phyloP scores from a whole-genome alignment of 208 protist genomes.

The Wallacemonas rigidus region DNA sequence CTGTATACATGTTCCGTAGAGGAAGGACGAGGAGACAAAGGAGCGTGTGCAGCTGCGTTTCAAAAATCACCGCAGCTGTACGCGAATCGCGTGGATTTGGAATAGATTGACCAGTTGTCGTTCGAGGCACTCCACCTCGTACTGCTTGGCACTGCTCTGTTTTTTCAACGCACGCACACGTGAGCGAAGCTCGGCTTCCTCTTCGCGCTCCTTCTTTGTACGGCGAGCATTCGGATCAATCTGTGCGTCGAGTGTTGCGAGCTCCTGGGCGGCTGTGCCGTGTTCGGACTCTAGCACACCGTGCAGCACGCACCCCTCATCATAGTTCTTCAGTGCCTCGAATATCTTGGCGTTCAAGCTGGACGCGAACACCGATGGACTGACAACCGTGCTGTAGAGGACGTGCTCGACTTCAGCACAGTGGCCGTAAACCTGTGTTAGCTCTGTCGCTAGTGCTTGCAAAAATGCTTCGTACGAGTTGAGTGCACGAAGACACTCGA shows the following conservation, averaged over 20 bases:
- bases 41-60: not conserved
- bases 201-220: slow-evolving; percentile 24
- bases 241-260: slow-evolving; percentile 15
- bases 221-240: not conserved
- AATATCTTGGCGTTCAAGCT: slow-evolving; percentile 46
- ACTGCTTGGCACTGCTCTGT: slow-evolving; percentile 28
- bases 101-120: slow-evolving; percentile 65
- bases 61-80: slow-evolving; percentile 33
- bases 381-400: slow-evolving; percentile 50
- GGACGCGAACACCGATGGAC: slow-evolving; percentile 32
- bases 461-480: slow-evolving; percentile 43
- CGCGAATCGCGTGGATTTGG: slow-evolving; percentile 47
- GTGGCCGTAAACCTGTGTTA: slow-evolving; percentile 44
- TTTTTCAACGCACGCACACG: slow-evolving; percentile 24
- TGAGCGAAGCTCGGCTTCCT: slow-evolving; percentile 30
- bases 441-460: slow-evolving; percentile 44
- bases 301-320: slow-evolving; percentile 27
- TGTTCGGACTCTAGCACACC: slow-evolving; percentile 11
- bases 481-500: slow-evolving; percentile 38
- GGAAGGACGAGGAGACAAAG: not conserved
- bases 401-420: slow-evolving; percentile 20
- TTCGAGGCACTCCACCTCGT: slow-evolving; percentile 36
- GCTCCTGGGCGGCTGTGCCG: not conserved
- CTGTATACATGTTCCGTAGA: too few species aligned
- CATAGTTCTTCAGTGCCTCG: slow-evolving; percentile 44